Evolutionary conservation across 768 basidiomycete genomes (phyloP).

Genomic region (Auriscalpium orientale): DNA sequence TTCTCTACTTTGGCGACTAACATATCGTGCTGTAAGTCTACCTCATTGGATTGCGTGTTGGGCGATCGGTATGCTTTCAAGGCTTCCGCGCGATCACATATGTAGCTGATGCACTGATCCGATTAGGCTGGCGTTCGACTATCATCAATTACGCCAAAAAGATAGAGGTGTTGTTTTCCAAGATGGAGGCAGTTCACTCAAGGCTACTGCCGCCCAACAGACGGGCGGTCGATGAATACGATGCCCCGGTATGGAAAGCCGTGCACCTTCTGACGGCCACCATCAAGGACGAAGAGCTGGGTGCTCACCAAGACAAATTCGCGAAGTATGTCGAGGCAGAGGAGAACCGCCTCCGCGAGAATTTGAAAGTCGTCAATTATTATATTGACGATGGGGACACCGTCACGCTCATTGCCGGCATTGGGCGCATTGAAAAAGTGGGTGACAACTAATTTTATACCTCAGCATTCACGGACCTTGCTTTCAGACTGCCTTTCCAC

Average conservation of each 20-base stretch:
- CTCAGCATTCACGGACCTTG: neutral
- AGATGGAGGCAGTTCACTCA: neutral
- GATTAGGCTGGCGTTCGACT: neutral
- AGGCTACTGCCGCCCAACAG: neutral
- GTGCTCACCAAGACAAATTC: conserved; percentile 4
- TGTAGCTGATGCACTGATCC: neutral
- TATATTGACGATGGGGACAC: conserved; percentile 21
- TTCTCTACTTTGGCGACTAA: neutral
- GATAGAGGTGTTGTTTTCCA: neutral
- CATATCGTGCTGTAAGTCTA: neutral
- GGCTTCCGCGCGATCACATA: neutral
- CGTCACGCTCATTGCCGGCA: conserved; percentile 15
- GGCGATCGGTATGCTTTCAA: conserved; percentile 5
- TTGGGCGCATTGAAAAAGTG: conserved; percentile 20
- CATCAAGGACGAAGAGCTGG: neutral
- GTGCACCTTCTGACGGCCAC: neutral
- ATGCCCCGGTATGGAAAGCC: neutral
- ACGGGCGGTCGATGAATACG: neutral
- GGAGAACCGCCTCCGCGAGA: conserved; percentile 16
- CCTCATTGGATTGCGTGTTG: conserved; percentile 23
- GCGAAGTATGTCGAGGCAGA: conserved; percentile 14
- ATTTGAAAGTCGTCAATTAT: conserved; percentile 17
- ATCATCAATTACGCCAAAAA: neutral
- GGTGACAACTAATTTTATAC: neutral
- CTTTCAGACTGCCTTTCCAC: neutral